phyloP scores from a whole-genome alignment of 345 rosid species.

The Pistacia vera region DNA sequence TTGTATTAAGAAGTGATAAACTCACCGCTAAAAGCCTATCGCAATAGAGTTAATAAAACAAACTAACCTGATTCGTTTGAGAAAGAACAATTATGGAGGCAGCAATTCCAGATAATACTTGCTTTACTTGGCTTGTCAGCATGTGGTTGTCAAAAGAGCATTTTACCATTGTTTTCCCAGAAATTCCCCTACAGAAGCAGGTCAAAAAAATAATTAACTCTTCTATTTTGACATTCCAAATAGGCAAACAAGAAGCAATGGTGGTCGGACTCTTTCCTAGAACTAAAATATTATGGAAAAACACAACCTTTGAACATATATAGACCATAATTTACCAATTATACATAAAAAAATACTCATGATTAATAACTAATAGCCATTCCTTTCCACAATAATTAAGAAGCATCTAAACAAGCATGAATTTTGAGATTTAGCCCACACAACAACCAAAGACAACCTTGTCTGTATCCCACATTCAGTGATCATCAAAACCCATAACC shows the following conservation, averaged over 20 bases:
- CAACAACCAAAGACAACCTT: background rate
- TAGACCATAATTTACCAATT: background rate
- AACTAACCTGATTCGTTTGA: slow-evolving; percentile 62
- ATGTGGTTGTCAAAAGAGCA: slow-evolving; percentile 44
- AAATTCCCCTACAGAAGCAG: slow-evolving; percentile 32
- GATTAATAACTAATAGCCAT: background rate
- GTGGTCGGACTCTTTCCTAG: background rate
- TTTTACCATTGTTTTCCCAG: slow-evolving; percentile 37
- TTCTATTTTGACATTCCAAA: too few relatives aligned
- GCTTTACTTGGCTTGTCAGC: slow-evolving; percentile 35
- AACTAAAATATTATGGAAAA: background rate
- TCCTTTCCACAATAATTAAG: background rate
- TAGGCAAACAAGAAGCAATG: background rate
- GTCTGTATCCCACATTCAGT: background rate
- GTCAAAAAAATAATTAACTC: background rate
- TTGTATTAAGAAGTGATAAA: background rate
- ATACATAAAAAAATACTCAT: background rate
- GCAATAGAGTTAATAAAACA: slow-evolving; percentile 13
- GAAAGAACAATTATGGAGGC: slow-evolving; percentile 60
- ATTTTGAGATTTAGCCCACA: background rate
- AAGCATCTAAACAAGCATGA: background rate
- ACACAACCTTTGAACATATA: background rate
- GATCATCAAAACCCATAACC: background rate
- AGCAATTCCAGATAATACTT: slow-evolving; percentile 60
- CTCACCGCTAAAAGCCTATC: background rate